Evolutionary conservation across 805 yeast genomes (phyloP), one percentile per base, ranked within the genome.

Genomic region (Candida coquimbonensis): DNA sequence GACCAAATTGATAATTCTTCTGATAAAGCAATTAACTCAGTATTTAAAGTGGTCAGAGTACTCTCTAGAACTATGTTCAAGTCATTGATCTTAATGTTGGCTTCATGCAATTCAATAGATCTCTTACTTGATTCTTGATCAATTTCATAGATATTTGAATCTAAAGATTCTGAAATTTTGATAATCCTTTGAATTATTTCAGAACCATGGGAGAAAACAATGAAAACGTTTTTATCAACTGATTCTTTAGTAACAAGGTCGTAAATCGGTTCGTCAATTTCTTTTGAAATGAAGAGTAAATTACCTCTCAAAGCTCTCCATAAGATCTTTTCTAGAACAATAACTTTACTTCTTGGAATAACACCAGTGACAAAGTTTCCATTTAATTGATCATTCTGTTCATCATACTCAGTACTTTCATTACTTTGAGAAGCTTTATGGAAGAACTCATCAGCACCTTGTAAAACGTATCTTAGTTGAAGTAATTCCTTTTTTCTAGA

Each of bases 291-390:
- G 62, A 89, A 77, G 57, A 77, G 85, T 54, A 95, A 71, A 65
- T 93, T 93, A 61, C 99, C 99, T 65, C 99, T 80, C 53, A 91
- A 75, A 14, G 86, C 81, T 66, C 99, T 78, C 97, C 98, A 95
- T 43, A 89, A 69, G 46, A 93, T 87, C 58, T 82, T 86, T 60
- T 89, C 89, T 53, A 93, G 70, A 5, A 84, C 70, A 19, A 73
- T 75, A 32, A 87, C 73, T 60, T 85, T 85, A 21, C 72, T 77
- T 57, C 95, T 76, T 45, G 81, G 75, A 39, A 93, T 82, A 17
- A 91, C 90, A 52, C 98, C 99, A 8, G 93, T 76, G 19, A 69
- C 61, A 37, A 49, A 60, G 75, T 62, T 83, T 78, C 56, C 70
- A 73, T 66, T 74, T 36, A 46, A 36, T 12, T 46, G 43, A 19